These are phyloP conservation scores for Filobasidium uniguttulatum DNA, from an alignment of 1,284 basidiomycete species.

Conservation along the genomic window DNA sequence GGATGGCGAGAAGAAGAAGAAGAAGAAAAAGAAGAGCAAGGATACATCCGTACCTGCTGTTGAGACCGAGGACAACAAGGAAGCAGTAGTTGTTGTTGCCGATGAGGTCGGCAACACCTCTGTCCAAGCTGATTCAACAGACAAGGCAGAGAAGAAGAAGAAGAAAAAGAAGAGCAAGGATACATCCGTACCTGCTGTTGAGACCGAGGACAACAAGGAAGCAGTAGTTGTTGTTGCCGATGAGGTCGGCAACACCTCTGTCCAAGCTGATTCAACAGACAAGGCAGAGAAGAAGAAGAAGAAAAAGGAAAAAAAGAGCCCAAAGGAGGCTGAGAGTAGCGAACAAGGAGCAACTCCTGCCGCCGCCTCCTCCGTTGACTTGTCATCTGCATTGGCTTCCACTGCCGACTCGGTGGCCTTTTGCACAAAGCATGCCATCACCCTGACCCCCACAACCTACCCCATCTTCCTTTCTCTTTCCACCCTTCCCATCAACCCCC, in stretches of 20 bases:
- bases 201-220: slow-evolving; percentile 13
- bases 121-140: no score
- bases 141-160: slow-evolving; percentile 23
- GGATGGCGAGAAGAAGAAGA: slow-evolving; percentile 9
- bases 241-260: slow-evolving; percentile 14
- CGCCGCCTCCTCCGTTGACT: slow-evolving; percentile 10
- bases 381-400: slow-evolving; percentile 22
- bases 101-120: neutral
- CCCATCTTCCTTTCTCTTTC: slow-evolving; percentile 70
- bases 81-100: slow-evolving; percentile 9
- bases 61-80: slow-evolving; percentile 13
- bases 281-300: slow-evolving; percentile 31
- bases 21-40: slow-evolving; percentile 25
- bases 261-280: slow-evolving; percentile 14
- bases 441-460: slow-evolving; percentile 47
- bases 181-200: neutral
- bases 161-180: slow-evolving; percentile 29
- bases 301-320: slow-evolving; percentile 29
- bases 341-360: slow-evolving; percentile 18
- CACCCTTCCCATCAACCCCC: slow-evolving; percentile 50
- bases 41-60: slow-evolving; percentile 7
- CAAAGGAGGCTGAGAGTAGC: slow-evolving; percentile 19
- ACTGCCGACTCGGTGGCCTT: slow-evolving; percentile 47
- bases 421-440: slow-evolving; percentile 58
- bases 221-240: slow-evolving; percentile 7